Conservation (phyloP, 2,329 filamentous ascomycete genomes). For the Arthrobotrys entomopaga region DNA sequence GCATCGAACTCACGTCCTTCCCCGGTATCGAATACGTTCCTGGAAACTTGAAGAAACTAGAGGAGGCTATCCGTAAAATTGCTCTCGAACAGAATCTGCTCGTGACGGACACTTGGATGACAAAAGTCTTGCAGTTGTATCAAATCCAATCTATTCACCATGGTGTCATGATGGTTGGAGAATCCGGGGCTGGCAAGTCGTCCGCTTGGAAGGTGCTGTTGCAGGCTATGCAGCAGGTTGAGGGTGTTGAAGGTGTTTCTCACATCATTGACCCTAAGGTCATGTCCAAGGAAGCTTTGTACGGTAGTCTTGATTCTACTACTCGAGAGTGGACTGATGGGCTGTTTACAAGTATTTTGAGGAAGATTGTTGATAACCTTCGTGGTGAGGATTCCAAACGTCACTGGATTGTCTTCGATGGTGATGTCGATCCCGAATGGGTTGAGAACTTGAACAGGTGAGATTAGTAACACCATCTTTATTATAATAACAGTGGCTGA, state of each 20-base stretch:
- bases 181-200: slow-evolving; percentile 97
- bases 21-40: slow-evolving; percentile 92
- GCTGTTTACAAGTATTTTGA: slow-evolving; percentile 94
- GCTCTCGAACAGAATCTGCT: slow-evolving; percentile 87
- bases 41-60: slow-evolving; percentile 81
- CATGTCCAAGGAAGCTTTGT: slow-evolving; percentile 98
- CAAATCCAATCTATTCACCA: slow-evolving; percentile 98
- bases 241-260: slow-evolving; percentile 90
- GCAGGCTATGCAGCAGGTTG: slow-evolving; percentile 88
- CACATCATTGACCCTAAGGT: slow-evolving; percentile 99
- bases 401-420: slow-evolving; percentile 99
- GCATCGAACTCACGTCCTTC: slow-evolving; percentile 85
- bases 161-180: slow-evolving; percentile 99
- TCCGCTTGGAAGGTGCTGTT: slow-evolving; percentile 92
- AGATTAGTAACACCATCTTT: background rate
- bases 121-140: slow-evolving; percentile 94
- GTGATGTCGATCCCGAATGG: slow-evolving; percentile 99
- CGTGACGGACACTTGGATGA: slow-evolving; percentile 95
- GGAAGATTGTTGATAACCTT: slow-evolving; percentile 98
- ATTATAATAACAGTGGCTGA: slow-evolving; percentile 27
- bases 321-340: slow-evolving; percentile 99
- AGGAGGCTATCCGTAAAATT: slow-evolving; percentile 81
- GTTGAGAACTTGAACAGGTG: slow-evolving; percentile 95
- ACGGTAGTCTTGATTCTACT: slow-evolving; percentile 93
- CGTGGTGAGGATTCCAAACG: slow-evolving; percentile 96